phyloP scores from a whole-genome alignment of 225 moss, liverwort and hornwort genomes.

The Pseudoscleropodium purum region DNA sequence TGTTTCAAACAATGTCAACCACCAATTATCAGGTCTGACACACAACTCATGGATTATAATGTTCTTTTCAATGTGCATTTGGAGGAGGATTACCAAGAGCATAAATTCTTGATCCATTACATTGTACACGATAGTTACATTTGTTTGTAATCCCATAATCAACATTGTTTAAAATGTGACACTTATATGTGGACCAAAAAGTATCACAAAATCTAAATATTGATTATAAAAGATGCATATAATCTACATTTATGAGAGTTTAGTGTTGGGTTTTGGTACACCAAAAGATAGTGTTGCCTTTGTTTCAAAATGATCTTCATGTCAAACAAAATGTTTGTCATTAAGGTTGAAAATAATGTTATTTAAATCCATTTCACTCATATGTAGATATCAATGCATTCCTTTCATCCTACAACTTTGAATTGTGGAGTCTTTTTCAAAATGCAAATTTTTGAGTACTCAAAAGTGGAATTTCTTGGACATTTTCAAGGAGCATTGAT shows the following conservation, averaged over 20 bases:
- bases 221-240: not conserved
- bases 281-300: not conserved
- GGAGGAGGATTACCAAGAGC: not conserved
- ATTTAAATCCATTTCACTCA: accelerated
- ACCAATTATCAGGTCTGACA: not conserved
- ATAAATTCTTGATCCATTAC: not conserved
- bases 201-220: too few relatives aligned
- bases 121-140: not conserved
- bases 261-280: not conserved
- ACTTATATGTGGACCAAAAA: not conserved
- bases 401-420: not conserved
- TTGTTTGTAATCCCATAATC: not conserved
- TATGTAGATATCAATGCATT: not conserved
- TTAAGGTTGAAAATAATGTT: not conserved
- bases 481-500: not conserved
- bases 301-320: not conserved
- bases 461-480: not conserved
- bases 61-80: not conserved
- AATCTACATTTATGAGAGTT: not conserved
- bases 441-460: not conserved
- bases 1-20: not conserved
- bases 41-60: not conserved
- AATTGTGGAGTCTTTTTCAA: not conserved
- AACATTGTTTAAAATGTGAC: not conserved
- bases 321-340: not conserved